Evolutionary conservation across 2,329 filamentous ascomycete genomes (phyloP), one percentile per base, ranked within the genome.

Genomic region (Drechslerella stenobrocha): DNA sequence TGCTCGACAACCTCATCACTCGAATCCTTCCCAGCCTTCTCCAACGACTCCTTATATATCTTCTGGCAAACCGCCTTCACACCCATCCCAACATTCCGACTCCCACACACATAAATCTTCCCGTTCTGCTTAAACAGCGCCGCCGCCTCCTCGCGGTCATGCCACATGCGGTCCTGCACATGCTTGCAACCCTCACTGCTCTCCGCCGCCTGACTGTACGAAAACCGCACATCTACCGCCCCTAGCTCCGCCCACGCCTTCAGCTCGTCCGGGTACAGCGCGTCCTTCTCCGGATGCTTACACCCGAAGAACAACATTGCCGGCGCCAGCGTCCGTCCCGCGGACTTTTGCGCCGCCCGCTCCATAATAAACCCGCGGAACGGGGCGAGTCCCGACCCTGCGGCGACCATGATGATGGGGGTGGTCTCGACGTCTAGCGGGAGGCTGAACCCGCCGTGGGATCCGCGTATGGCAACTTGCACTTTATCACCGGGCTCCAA

Each of bases 221-320:
- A 84, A 70, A 83, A 80, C 0, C 80, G 78, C 0, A 89, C 79
- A 1, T 81, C 78, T 0, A 89, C 84, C 0, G 81, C 84, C 1
- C 86, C 86, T 0, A 79, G 73, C 0, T 73, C 69, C 72, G 84
- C 80, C 87, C 87, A 90, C 11, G 80, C 79, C 23, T 51, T 56
- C 2, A 88, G 75, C 69, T 84, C 81, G 0, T 81, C 80, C 0
- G 79, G 76, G 75, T 88, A 88, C 0, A 88, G 73, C 37, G 83
- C 79, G 70, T 88, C 86, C 9, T 77, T 74, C 0, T 77, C 78
- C 0, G 81, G 80, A 3, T 77, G 74, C 11, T 82, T 81, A 73
- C 84, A 87, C 3, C 86, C 86, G 71, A 83, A 80, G 77, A 87
- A 87, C 1, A 88, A 78, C n/a, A 88, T 69, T 0, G 84, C 83